Evolutionary conservation across 176 grass and related monocot species (phyloP), one percentile per base, ranked within the genome.

Genomic region (maize (Zea mays)): DNA sequence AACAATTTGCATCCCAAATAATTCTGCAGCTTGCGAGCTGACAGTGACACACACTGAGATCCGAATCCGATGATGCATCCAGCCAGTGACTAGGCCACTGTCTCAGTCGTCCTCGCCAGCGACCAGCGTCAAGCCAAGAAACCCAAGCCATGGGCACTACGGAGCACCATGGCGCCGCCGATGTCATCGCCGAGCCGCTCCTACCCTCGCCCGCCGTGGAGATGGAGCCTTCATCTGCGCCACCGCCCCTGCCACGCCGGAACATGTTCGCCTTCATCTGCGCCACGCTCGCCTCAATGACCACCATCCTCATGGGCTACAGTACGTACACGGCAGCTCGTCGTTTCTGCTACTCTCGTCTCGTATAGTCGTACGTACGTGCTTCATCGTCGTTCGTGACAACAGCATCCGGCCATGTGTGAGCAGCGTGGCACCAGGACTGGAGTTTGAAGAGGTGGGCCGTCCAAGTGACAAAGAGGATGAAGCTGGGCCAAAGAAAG

Each of bases 291-390:
- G 81, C 75, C 63, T 83, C 86, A 62, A 69, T 79, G 69, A 88
- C 82, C 52, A 83, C 81, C 40, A 75, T 88, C 44, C 71, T 88
- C 15, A 75, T 80, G 75, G 76, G 86, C 41, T 88, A 88, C 62
- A 82, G 86, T 88, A 48, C 3, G 55, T 65, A 27, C 27, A 27
- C 27, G 0, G 4, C 47, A 10, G 4, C 47, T 49, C 10, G 2
- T 20, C 7, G 55, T 20, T 7, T 0, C 7, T 19, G 7, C n/a
- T 9, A 20, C 54, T 20, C 7, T 20, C 54, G 0, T 55, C 52
- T 17, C 15, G 15, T 46, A 10, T 3, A 10, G 10, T 27, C 27
- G 27, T 27, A 27, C 8, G 44, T 46, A 11, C 44, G 9, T 10
- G 44, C 8, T 47, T 47, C 46, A 48, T 48, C 46, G 4, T 48